Base-by-base conservation (phyloP, 2,329 filamentous ascomycete species). In the Pleurostoma richardsiae region DNA sequence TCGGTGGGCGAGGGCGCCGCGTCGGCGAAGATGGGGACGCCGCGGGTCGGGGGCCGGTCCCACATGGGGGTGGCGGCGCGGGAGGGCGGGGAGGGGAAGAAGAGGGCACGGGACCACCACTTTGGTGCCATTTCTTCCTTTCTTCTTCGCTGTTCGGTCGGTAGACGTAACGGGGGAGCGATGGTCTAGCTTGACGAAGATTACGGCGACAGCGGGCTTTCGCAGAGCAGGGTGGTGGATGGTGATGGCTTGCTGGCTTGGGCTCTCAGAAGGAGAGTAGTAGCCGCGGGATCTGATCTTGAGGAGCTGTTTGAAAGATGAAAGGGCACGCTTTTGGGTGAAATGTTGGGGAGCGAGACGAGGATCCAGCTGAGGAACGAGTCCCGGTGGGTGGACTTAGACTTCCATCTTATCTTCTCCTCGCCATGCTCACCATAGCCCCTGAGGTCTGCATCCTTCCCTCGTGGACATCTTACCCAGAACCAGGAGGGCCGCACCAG, bases 51-150 rank as follows among this genome's bases (percentile, higher is more conserved):
- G 33, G 44, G 41, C 28, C 42, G 31, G 5, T 46, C 47, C n/a
- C 29, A 46, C 6, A 43, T 43, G 10, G 44, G 44, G 4, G 29
- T 30, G 31, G 39, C 46, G 40, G 47, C 41, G 11, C 5, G 19
- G 28, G 11, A 19, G 5, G 28, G 30, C 33, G 29, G 39, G 28
- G 31, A 19, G 27, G 39, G 30, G 43, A 33, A 30, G 29, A 44
- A 26, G 19, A 39, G 42, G 30, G 38, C 30, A 27, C 36, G n/a
- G 19, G 26, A 6, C 40, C 6, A 10, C 40, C 6, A 10, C 40
- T 42, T 42, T 42, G 7, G 6, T 10, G 33, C 33, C 33, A 36
- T 36, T 36, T 8, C n/a, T 8, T 8, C 33, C 8, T 36, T 8
- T n/a, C n/a, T 36, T 8, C 33, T 36, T 36, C 33, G n/a, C 33